Evolutionary conservation across 139 green algal genomes (phyloP), one percentile per base, ranked within the genome.

Genomic region (Pycnococcus provasolii): DNA sequence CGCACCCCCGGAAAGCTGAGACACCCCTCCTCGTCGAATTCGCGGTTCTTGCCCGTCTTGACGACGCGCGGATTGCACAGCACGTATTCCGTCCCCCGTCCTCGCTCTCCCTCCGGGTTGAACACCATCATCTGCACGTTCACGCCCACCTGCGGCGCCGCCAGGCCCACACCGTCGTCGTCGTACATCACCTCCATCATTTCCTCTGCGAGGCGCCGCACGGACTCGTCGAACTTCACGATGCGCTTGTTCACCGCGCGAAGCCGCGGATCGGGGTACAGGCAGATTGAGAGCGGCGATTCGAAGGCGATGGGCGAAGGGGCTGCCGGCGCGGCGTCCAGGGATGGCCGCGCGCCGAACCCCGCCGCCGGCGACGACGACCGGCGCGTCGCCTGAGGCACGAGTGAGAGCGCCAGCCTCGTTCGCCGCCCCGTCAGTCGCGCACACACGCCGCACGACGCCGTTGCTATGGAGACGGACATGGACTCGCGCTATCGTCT

Each of bases 121-220:
- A 94, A 97, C 50, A 98, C 91, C 93, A 98, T 97, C 26, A 99
- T 74, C 45, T 84, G 85, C 13, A 96, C 73, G 76, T 98, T 98
- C 39, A 97, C 88, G 5, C 94, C 94, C 3, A 99, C 91, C 60
- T 86, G 80, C 0, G 94, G 94, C 1, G 94, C 94, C 2, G 94
- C 90, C 52, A 99, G 78, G 0, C 94, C 94, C 7, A 97, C 90
- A n/a, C 94, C 94, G 58, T 96, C 90, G 48, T 95, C 91, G 67
- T 86, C 64, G 79, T 97, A 98, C 92, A 98, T 98, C 55, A 95
- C 61, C 2, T 90, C 79, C 39, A 98, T 90, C 88, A 98, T 96
- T 42, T 94, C 90, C 45, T 78, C 72, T 2, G 87, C 81, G 37
- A 98, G 81, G 45, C 77, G 40, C 53, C 82, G 42, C 51, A 98